These are phyloP conservation scores for Cladosporium halotolerans DNA, from an alignment of 2,329 filamentous ascomycete genomes.

Conservation along the genomic window DNA sequence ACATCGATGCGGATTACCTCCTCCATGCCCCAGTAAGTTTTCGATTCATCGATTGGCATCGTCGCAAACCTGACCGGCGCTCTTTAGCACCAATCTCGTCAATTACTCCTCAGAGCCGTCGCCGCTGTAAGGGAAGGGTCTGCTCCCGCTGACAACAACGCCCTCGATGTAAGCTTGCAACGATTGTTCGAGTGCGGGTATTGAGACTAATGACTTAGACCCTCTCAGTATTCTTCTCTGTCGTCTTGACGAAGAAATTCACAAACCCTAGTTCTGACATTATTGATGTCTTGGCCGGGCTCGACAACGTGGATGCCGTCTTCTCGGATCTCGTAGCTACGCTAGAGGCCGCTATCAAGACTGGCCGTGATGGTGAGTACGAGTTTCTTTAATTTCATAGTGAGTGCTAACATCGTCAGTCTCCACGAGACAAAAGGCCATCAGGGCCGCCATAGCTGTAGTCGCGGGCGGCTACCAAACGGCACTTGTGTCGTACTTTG, in stretches of 20 bases:
- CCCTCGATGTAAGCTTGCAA: constrained; percentile 65
- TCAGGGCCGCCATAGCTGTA: constrained; percentile 74
- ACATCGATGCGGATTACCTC: constrained; percentile 67
- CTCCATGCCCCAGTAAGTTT: constrained; percentile 62
- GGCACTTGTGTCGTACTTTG: constrained; percentile 87
- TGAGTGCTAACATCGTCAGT: constrained; percentile 42
- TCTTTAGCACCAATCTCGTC: constrained; percentile 58
- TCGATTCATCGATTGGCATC: background rate
- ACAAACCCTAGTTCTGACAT: constrained; percentile 93
- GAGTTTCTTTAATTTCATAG: background rate
- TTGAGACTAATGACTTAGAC: constrained; percentile 58
- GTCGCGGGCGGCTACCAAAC: constrained; percentile 95
- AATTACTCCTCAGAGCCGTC: constrained; percentile 71
- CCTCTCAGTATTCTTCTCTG: constrained; percentile 77
- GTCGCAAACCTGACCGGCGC: background rate
- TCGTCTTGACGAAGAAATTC: constrained; percentile 80
- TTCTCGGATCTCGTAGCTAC: constrained; percentile 83
- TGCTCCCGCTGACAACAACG: constrained; percentile 64
- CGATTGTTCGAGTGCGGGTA: background rate
- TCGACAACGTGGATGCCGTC: constrained; percentile 78
- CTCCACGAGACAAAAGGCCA: constrained; percentile 69
- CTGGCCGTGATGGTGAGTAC: constrained; percentile 60
- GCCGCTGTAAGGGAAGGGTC: constrained; percentile 57
- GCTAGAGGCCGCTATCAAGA: constrained; percentile 76
- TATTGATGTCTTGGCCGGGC: constrained; percentile 79